Percentiles rank a stretch among this genome's conserved stretches.
These are phyloP conservation scores for Naganishia kalamii DNA, from an alignment of 768 basidiomycete genomes.

Conservation along the genomic window DNA sequence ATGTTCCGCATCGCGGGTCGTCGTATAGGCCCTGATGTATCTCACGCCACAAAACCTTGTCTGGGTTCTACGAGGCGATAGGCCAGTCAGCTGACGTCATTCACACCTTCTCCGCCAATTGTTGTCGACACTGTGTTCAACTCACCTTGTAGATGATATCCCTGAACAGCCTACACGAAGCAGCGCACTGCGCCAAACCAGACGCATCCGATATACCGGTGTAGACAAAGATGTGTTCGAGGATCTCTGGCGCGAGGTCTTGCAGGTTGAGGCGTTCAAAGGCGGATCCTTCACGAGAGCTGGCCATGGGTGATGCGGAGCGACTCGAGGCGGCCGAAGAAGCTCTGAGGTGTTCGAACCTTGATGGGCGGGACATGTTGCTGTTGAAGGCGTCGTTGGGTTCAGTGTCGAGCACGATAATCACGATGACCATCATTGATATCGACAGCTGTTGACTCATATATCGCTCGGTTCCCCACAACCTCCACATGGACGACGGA, in stretches of 20 bases:
- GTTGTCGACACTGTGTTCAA: background rate
- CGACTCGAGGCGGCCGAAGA: background rate
- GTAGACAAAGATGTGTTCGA: constrained; percentile 32
- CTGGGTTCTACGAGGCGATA: constrained; percentile 28
- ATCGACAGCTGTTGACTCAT: too few relatives aligned
- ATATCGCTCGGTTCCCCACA: background rate
- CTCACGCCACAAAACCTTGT: constrained; percentile 39
- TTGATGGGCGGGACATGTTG: too few relatives aligned
- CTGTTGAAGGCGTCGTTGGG: background rate
- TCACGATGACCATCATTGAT: background rate
- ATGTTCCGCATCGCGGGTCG: constrained; percentile 31
- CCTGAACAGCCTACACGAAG: constrained; percentile 33
- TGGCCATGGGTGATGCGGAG: background rate
- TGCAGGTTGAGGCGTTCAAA: constrained; percentile 3
- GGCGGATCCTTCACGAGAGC: background rate
- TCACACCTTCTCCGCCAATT: background rate
- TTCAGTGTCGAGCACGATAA: background rate
- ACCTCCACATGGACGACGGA: background rate
- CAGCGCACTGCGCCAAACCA: constrained; percentile 27
- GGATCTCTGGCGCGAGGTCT: constrained; percentile 26
- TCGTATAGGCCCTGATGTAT: constrained; percentile 35
- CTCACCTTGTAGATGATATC: constrained; percentile 39
- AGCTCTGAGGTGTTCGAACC: background rate
- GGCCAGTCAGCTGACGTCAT: background rate
- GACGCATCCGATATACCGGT: constrained; percentile 28